A percentile compares a stretch with the other conserved stretches of the same genome.
Conservation (phyloP, 441 rosid genomes). For the Isatis lusitanica region DNA sequence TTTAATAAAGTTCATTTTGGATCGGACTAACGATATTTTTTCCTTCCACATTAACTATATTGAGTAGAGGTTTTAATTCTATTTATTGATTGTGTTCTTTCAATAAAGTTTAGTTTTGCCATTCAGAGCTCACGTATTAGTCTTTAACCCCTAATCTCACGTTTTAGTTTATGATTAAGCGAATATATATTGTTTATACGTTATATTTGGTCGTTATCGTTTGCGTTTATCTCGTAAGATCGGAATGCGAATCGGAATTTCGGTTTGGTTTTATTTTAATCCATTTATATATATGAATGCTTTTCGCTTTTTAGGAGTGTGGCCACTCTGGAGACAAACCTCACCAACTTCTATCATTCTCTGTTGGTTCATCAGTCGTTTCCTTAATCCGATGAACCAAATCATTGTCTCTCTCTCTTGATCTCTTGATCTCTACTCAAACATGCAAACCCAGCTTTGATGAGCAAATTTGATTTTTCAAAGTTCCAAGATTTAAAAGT, state of each 20-base stretch:
- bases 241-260: constrained; percentile 27
- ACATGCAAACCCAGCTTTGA: neutral
- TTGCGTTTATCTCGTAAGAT: constrained; percentile 24
- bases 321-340: constrained; percentile 28
- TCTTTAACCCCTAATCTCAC: neutral
- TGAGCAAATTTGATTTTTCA: neutral
- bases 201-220: constrained; percentile 10
- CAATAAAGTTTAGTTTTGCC: neutral
- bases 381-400: constrained; percentile 14
- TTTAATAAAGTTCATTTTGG: no score
- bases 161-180: neutral
- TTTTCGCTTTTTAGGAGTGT: constrained; percentile 21
- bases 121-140: neutral
- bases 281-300: neutral
- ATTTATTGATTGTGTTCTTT: neutral
- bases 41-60: no score
- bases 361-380: constrained; percentile 26
- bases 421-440: constrained; percentile 11
- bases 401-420: constrained; percentile 19
- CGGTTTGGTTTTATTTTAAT: neutral
- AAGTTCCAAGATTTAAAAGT: neutral
- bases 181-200: neutral
- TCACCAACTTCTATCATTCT: constrained; percentile 34
- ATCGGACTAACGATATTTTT: no score
- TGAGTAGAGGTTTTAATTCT: no score